These are phyloP conservation scores for Solanum arcanum DNA, from an alignment of 257 asterid species.

Conservation along the genomic window DNA sequence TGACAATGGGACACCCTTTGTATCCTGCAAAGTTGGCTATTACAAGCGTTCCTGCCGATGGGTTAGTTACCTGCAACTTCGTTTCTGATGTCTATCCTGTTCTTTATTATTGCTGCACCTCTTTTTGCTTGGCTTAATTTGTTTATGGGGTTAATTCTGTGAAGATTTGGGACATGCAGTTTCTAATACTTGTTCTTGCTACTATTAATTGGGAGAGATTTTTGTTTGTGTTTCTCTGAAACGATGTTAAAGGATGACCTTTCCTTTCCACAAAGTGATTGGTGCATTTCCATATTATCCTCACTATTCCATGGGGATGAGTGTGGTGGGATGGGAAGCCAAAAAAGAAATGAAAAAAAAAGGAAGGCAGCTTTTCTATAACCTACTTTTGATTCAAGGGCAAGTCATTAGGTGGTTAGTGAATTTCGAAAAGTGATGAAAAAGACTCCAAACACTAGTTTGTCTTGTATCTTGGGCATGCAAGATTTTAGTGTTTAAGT, in stretches of 20 bases:
- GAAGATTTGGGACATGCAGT: background rate
- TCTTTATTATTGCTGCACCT: background rate
- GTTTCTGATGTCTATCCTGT: background rate
- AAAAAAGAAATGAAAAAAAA: background rate
- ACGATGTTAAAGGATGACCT: background rate
- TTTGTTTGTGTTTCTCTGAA: background rate
- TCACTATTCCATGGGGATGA: background rate
- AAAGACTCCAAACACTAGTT: background rate
- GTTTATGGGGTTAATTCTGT: background rate
- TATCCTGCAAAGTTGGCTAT: conserved; percentile 62
- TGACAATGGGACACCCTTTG: conserved; percentile 55
- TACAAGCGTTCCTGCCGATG: conserved; percentile 63
- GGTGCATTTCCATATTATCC: background rate
- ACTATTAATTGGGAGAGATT: background rate
- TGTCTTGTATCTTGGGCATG: background rate
- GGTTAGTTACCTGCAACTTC: conserved; percentile 38
- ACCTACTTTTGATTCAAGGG: background rate
- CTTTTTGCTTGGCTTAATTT: background rate
- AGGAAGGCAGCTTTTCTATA: background rate
- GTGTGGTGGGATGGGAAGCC: too few relatives aligned
- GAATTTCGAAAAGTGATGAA: background rate
- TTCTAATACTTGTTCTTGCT: background rate
- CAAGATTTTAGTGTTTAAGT: background rate
- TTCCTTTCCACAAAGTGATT: background rate
- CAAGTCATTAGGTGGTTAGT: background rate